Percentiles rank a stretch among this genome's conserved stretches.
Evolutionary conservation across 2,329 filamentous ascomycete species (phyloP).

Genomic region (Didymella pomorum): DNA sequence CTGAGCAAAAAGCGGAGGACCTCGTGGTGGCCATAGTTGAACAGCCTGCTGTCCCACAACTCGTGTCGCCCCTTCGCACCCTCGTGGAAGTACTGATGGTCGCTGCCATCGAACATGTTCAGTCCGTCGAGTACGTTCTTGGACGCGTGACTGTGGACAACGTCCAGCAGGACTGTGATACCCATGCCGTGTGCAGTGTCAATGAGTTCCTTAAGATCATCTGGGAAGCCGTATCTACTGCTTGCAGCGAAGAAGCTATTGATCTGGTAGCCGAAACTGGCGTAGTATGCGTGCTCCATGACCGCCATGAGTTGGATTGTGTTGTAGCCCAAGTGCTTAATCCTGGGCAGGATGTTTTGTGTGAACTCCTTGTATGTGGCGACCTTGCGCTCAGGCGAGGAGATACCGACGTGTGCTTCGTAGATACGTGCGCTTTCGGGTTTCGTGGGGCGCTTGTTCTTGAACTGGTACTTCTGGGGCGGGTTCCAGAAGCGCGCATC

Average conservation of each 20-base stretch:
- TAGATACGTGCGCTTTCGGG: conserved; percentile 90
- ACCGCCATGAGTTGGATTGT: conserved; percentile 98
- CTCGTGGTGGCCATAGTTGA: conserved; percentile 96
- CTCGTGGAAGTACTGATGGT: conserved; percentile 94
- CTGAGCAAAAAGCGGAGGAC: conserved; percentile 95
- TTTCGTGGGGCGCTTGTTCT: conserved; percentile 81
- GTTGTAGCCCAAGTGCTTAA: conserved; percentile 91
- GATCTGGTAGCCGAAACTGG: conserved; percentile 97
- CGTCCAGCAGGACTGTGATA: conserved; percentile 88
- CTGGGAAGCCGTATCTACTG: conserved; percentile 90
- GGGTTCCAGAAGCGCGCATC: conserved; percentile 98
- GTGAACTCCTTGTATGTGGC: conserved; percentile 98
- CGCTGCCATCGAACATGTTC: conserved; percentile 94
- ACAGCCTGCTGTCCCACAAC: conserved; percentile 93
- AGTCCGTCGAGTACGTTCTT: conserved; percentile 96
- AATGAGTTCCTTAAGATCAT: conserved; percentile 95
- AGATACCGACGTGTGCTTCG: conserved; percentile 98
- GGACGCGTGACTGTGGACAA: conserved; percentile 96
- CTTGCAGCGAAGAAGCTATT: conserved; percentile 99
- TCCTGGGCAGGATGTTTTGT: conserved; percentile 86
- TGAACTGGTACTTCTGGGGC: conserved; percentile 83
- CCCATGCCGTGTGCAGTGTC: conserved; percentile 94
- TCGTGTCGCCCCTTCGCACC: conserved; percentile 87
- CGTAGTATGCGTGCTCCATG: conserved; percentile 99
- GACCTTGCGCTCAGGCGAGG: conserved; percentile 85